phyloP scores from a whole-genome alignment of 1,284 basidiomycete species.

The Austroboletus olivaceoglutinosus region DNA sequence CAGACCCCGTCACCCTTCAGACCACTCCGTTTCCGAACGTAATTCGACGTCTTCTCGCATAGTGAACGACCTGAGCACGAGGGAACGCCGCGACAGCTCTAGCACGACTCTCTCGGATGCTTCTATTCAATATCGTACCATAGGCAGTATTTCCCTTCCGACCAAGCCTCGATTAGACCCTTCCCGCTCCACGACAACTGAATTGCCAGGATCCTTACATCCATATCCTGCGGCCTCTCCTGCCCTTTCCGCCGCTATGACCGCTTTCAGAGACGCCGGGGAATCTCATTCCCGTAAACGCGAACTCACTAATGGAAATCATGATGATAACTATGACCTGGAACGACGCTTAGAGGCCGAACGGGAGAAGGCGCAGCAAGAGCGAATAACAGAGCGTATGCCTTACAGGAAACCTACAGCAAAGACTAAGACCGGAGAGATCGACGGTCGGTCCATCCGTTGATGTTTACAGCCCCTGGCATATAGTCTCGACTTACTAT shows the following conservation, averaged over 20 bases:
- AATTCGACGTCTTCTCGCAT: conserved; percentile 36
- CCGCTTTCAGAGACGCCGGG: conserved; percentile 67
- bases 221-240: conserved; percentile 43
- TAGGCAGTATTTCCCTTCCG: conserved; percentile 31
- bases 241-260: conserved; percentile 52
- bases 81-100: conserved; percentile 34
- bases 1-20: conserved; percentile 43
- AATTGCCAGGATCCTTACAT: conserved; percentile 25
- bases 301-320: conserved; percentile 51
- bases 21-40: conserved; percentile 44
- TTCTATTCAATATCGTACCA: conserved; percentile 30
- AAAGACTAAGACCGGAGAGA: conserved; percentile 63
- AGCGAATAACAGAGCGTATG: conserved; percentile 62
- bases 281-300: conserved; percentile 45
- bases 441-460: conserved; percentile 58
- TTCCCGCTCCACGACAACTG: conserved; percentile 36
- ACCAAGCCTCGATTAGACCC: conserved; percentile 33
- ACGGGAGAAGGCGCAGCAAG: conserved; percentile 57
- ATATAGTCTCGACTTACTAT: conserved; percentile 3
- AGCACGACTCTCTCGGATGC: conserved; percentile 44
- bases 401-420: conserved; percentile 55
- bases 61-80: conserved; percentile 31
- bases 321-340: conserved; percentile 48
- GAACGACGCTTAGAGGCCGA: conserved; percentile 59
- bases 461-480: neutral